phyloP scores from a whole-genome alignment of 345 rosid genomes.

The Streptanthus diversifolius region DNA sequence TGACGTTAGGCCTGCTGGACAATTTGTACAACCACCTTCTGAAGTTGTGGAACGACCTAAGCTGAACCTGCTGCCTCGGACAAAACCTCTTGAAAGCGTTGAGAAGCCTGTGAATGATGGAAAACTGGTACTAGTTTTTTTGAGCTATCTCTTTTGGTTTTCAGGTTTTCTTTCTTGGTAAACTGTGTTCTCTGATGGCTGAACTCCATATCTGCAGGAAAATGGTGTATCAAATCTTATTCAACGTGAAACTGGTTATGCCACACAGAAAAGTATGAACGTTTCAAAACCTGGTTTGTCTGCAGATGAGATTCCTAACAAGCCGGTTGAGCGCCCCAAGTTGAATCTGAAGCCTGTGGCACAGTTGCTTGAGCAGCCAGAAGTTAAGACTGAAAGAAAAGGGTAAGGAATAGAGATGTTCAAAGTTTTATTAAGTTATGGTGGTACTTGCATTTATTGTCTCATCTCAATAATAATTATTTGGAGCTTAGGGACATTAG shows the following conservation, averaged over 20 bases:
- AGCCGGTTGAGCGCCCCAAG: constrained; percentile 54
- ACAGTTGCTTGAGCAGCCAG: constrained; percentile 49
- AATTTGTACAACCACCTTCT: constrained; percentile 40
- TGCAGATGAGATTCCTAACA: constrained; percentile 48
- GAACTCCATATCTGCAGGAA: constrained; percentile 23
- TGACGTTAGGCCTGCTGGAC: constrained; percentile 41
- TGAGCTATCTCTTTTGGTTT: constrained; percentile 4
- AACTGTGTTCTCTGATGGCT: constrained; percentile 17
- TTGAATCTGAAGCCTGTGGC: constrained; percentile 60
- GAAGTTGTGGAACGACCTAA: constrained; percentile 61
- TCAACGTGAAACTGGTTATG: constrained; percentile 37
- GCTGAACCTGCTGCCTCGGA: constrained; percentile 61
- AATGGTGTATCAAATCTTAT: constrained; percentile 25
- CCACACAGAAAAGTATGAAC: constrained; percentile 29
- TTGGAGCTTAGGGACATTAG: constrained; percentile 2
- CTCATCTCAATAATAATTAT: constrained; percentile 1
- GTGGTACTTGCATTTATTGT: not conserved
- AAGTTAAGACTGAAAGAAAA: constrained; percentile 48
- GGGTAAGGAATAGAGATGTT: constrained; percentile 54
- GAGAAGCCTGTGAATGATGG: constrained; percentile 41
- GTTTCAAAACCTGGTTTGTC: constrained; percentile 39
- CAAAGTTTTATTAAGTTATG: not conserved
- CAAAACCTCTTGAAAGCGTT: constrained; percentile 53
- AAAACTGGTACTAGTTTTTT: constrained; percentile 40
- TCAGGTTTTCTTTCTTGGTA: not conserved